Evolutionary conservation across 169 alveolate genomes (phyloP), one percentile per base, ranked within the genome.

Genomic region (Plasmodium vivax): DNA sequence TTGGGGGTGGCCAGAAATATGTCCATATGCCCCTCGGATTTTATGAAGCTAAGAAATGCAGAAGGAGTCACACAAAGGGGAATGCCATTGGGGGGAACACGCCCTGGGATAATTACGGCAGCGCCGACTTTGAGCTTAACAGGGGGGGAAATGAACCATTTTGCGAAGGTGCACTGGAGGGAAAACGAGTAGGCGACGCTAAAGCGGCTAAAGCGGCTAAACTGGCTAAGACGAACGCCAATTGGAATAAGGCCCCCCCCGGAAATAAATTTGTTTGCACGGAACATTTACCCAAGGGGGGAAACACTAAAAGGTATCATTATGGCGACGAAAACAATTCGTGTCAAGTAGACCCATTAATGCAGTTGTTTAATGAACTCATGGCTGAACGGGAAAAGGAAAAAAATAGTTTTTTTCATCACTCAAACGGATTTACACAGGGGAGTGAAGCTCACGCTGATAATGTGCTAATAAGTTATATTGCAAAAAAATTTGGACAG

Each of bases 21-120:
- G 41, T 73, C 56, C 74, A 73, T 74, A 85, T 45, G 27, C 93
- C 93, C 23, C 73, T 73, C 5, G 93, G 85, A 0, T 85, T 73
- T 85, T 85, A 73, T 74, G 77, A 85, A 73, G 71, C 38, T 30
- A 58, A 58, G 68, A 83, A 83, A 30, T 32, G 4, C 68, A 83
- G 5, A 30, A 80, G 30, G 45, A 5, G 8, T 41, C 58, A 75
- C 47, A 30, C 9, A 12, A 34, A 75, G n/a, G 43, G 56, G 23
- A 16, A 32, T 51, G 34, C 0, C 34, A 19, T 30, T 51, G n/a
- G n/a, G 72, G 72, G 2, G 27, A 7, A 56, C 12, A 0, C n/a
- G 6, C 30, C 14, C 8, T 56, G 27, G 9, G 72, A 56, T 56
- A 56, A n/a, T 56, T 56, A 56, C 27, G 72, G 72, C 12, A 56